These are phyloP conservation scores for Aquilaria agallochum DNA, from an alignment of 441 rosid species.

Conservation along the genomic window DNA sequence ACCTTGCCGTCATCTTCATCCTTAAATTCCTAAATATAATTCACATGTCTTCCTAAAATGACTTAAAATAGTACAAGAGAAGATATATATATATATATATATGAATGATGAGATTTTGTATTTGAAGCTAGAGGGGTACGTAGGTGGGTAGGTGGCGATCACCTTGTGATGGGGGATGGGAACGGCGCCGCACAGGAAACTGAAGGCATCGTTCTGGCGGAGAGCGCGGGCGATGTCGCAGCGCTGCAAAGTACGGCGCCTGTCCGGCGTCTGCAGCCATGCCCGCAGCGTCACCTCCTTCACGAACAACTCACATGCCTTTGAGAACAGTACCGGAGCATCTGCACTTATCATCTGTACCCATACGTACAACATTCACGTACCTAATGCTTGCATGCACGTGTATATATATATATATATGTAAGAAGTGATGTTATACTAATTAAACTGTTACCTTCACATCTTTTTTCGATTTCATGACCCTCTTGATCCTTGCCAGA, in stretches of 20 bases:
- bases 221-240: conserved; percentile 31
- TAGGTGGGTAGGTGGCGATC: neutral
- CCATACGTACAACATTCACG: neutral
- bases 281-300: conserved; percentile 37
- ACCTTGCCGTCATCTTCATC: conserved; percentile 19
- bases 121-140: neutral
- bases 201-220: conserved; percentile 14
- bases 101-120: neutral
- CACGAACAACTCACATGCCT: conserved; percentile 46
- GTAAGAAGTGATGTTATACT: neutral
- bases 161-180: conserved; percentile 11
- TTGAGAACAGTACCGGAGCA: conserved; percentile 34
- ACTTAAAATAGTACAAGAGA: neutral
- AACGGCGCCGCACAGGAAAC: conserved; percentile 24
- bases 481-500: conserved; percentile 43
- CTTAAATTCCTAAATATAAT: neutral
- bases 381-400: neutral
- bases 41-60: neutral
- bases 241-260: conserved; percentile 31
- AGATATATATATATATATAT: neutral
- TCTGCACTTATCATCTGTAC: conserved; percentile 36
- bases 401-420: neutral
- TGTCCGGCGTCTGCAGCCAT: conserved; percentile 34
- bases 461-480: conserved; percentile 35
- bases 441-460: conserved; percentile 28